Conservation (phyloP, 2,329 filamentous ascomycete species). For the Stagonosporopsis rhizophila region DNA sequence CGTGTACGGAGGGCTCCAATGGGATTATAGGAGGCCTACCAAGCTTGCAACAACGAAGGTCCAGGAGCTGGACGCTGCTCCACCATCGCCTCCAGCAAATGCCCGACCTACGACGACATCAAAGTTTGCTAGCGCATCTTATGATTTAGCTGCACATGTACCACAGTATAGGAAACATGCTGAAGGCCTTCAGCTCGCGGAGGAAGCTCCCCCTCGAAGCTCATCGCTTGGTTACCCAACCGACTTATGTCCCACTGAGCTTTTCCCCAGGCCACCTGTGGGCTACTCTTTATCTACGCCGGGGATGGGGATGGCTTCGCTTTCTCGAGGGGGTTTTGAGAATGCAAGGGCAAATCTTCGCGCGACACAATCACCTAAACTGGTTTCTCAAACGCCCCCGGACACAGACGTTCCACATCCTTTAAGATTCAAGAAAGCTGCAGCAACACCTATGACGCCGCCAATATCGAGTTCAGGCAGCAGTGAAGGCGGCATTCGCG, state of each 20-base stretch:
- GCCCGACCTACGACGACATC: not conserved
- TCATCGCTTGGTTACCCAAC: constrained; percentile 6
- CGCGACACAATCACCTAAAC: constrained; percentile 1
- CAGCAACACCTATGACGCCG: constrained; percentile 22
- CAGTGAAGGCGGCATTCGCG: constrained; percentile 19
- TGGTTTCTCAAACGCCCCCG: not conserved
- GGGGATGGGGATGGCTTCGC: not conserved
- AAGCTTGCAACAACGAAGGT: constrained; percentile 7
- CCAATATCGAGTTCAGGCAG: constrained; percentile 23
- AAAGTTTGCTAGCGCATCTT: constrained; percentile 14
- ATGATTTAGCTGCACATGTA: constrained; percentile 19
- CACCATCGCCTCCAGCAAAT: not conserved
- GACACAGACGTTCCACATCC: constrained; percentile 15
- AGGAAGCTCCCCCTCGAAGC: not conserved
- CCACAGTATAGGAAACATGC: constrained; percentile 13
- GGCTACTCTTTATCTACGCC: constrained; percentile 4
- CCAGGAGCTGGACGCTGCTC: constrained; percentile 11
- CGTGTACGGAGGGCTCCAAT: constrained; percentile 10
- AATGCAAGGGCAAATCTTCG: not conserved
- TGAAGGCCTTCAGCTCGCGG: constrained; percentile 20
- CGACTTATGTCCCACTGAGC: constrained; percentile 1
- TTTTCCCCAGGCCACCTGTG: not conserved
- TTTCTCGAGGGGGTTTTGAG: not conserved
- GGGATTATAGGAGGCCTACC: constrained; percentile 3
- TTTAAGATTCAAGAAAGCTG: constrained; percentile 15